These are phyloP conservation scores for Sclerotinia minor DNA, from an alignment of 2,329 filamentous ascomycete species.

Conservation along the genomic window DNA sequence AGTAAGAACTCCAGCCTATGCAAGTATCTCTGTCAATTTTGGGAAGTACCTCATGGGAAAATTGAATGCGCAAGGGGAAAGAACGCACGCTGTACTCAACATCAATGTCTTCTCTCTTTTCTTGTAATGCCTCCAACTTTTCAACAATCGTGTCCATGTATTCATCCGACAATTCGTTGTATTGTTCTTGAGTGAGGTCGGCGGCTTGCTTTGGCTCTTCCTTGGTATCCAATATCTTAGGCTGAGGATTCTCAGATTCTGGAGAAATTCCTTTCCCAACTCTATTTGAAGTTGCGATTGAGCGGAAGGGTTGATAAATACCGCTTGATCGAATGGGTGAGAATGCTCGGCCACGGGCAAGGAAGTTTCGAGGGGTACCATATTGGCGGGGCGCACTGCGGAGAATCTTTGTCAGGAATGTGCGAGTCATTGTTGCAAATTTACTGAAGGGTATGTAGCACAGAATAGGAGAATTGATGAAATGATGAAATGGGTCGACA, in stretches of 20 bases:
- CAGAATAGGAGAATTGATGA: neutral
- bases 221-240: slow-evolving; percentile 46
- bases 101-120: slow-evolving; percentile 73
- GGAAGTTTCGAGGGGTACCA: slow-evolving; percentile 4
- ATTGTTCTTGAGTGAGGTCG: slow-evolving; percentile 67
- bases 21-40: neutral
- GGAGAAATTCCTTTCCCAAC: slow-evolving; percentile 57
- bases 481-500: neutral
- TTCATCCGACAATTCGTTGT: slow-evolving; percentile 73
- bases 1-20: slow-evolving; percentile 80
- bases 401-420: slow-evolving; percentile 14
- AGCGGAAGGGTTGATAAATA: slow-evolving; percentile 25
- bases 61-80: slow-evolving; percentile 9
- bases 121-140: slow-evolving; percentile 72
- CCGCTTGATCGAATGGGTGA: neutral
- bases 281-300: slow-evolving; percentile 44
- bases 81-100: slow-evolving; percentile 80
- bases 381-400: slow-evolving; percentile 12
- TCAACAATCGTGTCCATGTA: slow-evolving; percentile 63
- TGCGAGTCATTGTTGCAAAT: slow-evolving; percentile 19
- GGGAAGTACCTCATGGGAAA: neutral
- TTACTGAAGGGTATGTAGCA: neutral
- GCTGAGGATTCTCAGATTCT: slow-evolving; percentile 55
- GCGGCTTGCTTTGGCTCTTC: slow-evolving; percentile 54
- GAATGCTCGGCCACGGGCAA: neutral